Percentiles rank a stretch among this genome's conserved stretches.
These are phyloP conservation scores for Manihot esculenta DNA, from an alignment of 441 rosid species.

Conservation along the genomic window DNA sequence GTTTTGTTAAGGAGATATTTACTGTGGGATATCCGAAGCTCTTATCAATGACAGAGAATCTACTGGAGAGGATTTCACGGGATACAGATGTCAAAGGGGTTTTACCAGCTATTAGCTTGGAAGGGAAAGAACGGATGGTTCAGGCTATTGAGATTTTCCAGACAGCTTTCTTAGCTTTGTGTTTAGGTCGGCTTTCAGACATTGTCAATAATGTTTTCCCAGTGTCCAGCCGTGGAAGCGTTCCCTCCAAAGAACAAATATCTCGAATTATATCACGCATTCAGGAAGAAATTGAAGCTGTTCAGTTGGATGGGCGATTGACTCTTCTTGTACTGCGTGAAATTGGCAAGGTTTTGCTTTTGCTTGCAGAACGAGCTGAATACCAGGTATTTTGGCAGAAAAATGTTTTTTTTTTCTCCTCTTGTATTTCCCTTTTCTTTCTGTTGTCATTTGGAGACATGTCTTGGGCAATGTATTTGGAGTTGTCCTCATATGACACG, in stretches of 20 bases:
- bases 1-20: conserved; percentile 94
- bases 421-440: background rate
- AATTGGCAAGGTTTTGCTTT: conserved; percentile 79
- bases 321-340: conserved; percentile 89
- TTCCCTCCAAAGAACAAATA: conserved; percentile 90
- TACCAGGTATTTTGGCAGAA: conserved; percentile 61
- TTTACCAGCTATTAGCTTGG: conserved; percentile 68
- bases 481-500: background rate
- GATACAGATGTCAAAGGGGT: conserved; percentile 92
- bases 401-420: background rate
- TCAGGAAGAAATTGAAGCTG: conserved; percentile 93
- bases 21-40: conserved; percentile 94
- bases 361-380: conserved; percentile 86
- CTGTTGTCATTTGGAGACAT: background rate
- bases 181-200: conserved; percentile 84
- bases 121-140: conserved; percentile 80
- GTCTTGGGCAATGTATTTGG: background rate
- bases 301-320: conserved; percentile 79
- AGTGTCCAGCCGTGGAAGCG: conserved; percentile 87
- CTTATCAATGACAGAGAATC: conserved; percentile 71
- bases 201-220: conserved; percentile 85
- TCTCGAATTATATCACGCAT: conserved; percentile 75
- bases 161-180: conserved; percentile 74
- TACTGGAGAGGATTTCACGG: conserved; percentile 78
- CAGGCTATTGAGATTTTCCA: conserved; percentile 81